Evolutionary conservation across 176 grass and related monocot species (phyloP), one percentile per base, ranked within the genome.

Genomic region (Oryza longistaminata): DNA sequence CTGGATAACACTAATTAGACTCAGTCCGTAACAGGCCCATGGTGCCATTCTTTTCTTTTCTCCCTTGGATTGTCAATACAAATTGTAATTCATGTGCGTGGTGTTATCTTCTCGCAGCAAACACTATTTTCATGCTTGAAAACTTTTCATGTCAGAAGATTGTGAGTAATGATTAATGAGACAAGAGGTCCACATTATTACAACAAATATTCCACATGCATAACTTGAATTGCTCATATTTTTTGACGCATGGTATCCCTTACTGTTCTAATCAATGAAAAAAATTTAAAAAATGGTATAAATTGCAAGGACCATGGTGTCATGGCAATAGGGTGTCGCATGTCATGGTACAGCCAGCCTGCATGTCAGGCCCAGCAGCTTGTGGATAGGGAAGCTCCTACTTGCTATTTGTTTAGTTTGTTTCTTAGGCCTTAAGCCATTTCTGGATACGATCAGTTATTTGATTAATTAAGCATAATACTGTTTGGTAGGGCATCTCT

Each of bases 51-150:
- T 48, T 73, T 33, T 61, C 22, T 16, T 46, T 16, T 27, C 48
- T 71, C 76, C 9, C 25, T 26, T 31, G 43, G 24, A 22, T 75
- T 76, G 53, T 37, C 43, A 1, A 16, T 49, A 44, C 21, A 25
- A 64, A 76, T 71, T 34, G 29, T 22, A 21, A 64, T 4, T 13
- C 34, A 27, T 80, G 44, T 27, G 49, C 33, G 43, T 80, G 73
- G 74, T 77, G 7, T 78, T 83, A 61, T 45, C 42, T 82, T 76
- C 72, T 67, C 10, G 69, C 64, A 14, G 26, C 5, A 34, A 35
- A 1, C 6, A 21, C 40, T 79, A 25, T 19, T 19, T 52, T 69
- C 1, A 58, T 58, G 52, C 12, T 53, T 74, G 45, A 49, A 43
- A 37, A 48, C 44, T 21, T 27, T 55, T 9, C 31, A 35, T 1